These are phyloP conservation scores for Pseudogymnoascus sp. DNA, from an alignment of 2,329 filamentous ascomycete genomes.

Conservation along the genomic window DNA sequence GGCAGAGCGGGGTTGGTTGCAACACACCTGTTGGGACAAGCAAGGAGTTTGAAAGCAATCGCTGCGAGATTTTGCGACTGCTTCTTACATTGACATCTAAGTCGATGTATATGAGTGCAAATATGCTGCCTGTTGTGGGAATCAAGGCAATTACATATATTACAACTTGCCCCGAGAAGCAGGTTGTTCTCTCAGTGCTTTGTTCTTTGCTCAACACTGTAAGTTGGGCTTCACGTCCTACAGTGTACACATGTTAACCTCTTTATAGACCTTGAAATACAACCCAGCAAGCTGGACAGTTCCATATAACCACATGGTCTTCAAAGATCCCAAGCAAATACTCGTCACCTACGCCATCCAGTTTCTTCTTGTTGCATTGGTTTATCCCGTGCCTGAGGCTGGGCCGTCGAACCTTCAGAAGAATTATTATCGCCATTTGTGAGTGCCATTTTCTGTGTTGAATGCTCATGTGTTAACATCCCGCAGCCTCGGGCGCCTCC, in stretches of 20 bases:
- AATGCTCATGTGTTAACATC: background rate
- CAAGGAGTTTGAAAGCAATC: slow-evolving; percentile 87
- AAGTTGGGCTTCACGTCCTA: slow-evolving; percentile 31
- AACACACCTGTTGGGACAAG: slow-evolving; percentile 82
- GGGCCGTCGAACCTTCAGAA: slow-evolving; percentile 60
- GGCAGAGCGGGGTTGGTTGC: slow-evolving; percentile 96
- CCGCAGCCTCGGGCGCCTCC: slow-evolving; percentile 53
- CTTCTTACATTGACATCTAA: slow-evolving; percentile 81
- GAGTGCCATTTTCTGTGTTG: slow-evolving; percentile 28
- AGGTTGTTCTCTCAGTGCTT: slow-evolving; percentile 78
- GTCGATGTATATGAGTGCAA: slow-evolving; percentile 86
- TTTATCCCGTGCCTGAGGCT: slow-evolving; percentile 82
- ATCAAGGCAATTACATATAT: slow-evolving; percentile 83
- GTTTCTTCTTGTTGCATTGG: slow-evolving; percentile 72
- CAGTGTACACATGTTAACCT: slow-evolving; percentile 17
- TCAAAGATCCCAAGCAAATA: slow-evolving; percentile 83
- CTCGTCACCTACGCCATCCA: slow-evolving; percentile 85
- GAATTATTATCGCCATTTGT: slow-evolving; percentile 94
- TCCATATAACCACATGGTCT: slow-evolving; percentile 86
- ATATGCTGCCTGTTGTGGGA: slow-evolving; percentile 70
- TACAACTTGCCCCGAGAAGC: slow-evolving; percentile 81
- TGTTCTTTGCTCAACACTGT: slow-evolving; percentile 94
- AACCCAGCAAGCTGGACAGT: slow-evolving; percentile 91
- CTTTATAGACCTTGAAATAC: slow-evolving; percentile 76
- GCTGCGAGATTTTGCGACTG: slow-evolving; percentile 80